A percentile compares a stretch with the other conserved stretches of the same genome.
Conservation (phyloP, 768 basidiomycete genomes). For the Chlorophyllum brunneum region DNA sequence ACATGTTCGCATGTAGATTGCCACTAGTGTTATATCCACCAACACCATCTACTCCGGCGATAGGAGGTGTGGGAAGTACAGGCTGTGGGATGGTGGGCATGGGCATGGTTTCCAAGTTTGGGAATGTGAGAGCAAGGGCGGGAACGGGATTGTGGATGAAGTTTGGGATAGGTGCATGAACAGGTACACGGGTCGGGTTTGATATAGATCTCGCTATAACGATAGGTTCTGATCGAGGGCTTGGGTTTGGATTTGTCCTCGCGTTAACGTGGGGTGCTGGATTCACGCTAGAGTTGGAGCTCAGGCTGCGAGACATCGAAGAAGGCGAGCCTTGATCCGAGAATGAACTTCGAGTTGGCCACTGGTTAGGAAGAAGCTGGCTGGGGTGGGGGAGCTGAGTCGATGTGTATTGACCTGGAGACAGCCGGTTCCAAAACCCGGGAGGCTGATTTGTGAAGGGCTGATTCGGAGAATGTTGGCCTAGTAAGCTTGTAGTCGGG, state of each 20-base stretch:
- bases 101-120: neutral
- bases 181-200: too few species aligned
- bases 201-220: too few species aligned
- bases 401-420: neutral
- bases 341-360: neutral
- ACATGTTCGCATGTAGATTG: neutral
- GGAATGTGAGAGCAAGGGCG: too few species aligned
- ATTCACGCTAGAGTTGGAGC: too few species aligned
- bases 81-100: neutral
- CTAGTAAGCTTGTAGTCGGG: neutral
- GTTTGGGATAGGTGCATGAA: too few species aligned
- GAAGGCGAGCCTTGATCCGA: neutral
- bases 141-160: too few species aligned
- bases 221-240: too few species aligned
- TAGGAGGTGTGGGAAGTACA: too few species aligned
- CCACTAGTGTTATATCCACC: neutral
- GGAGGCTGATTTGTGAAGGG: neutral
- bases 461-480: neutral
- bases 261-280: too few species aligned
- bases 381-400: slow-evolving; percentile 6
- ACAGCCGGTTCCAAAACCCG: neutral
- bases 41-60: too few species aligned
- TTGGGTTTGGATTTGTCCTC: too few species aligned
- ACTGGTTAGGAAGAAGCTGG: slow-evolving; percentile 2
- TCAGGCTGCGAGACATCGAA: neutral